Evolutionary conservation across 352 stramenopile species (phyloP).

Genomic region (Globisporangium nodosum): DNA sequence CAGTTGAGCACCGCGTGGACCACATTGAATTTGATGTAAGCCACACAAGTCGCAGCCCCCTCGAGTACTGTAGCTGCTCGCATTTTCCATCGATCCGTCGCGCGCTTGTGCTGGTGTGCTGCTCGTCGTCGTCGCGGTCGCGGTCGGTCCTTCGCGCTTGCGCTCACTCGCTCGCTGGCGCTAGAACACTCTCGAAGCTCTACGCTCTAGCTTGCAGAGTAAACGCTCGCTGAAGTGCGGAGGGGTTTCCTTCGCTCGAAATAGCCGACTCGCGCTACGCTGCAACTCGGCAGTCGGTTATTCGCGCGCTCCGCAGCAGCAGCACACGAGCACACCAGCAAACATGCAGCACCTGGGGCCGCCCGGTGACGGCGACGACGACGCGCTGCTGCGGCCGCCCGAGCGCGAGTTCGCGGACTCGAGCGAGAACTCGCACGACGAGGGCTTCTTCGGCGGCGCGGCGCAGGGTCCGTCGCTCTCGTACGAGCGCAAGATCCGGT

Average conservation of each 20-base stretch:
- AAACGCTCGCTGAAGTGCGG: too few relatives aligned
- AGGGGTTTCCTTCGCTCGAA: too few relatives aligned
- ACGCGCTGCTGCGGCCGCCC: constrained; percentile 4
- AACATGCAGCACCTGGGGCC: too few relatives aligned
- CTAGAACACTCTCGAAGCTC: too few relatives aligned
- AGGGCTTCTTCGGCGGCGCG: constrained; percentile 40
- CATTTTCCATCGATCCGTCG: constrained; percentile 1
- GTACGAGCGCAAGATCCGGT: constrained; percentile 78
- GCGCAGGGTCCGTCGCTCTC: constrained; percentile 74
- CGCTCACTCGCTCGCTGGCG: constrained; percentile 4
- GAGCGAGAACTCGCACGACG: constrained; percentile 54
- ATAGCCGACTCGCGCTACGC: too few relatives aligned
- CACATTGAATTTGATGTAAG: not conserved
- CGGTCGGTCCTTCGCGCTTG: too few relatives aligned
- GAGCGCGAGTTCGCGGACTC: constrained; percentile 62
- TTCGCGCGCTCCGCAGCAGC: not conserved
- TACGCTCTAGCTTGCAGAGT: too few relatives aligned
- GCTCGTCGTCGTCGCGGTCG: too few relatives aligned
- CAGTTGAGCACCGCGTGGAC: not conserved
- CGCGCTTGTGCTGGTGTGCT: too few relatives aligned
- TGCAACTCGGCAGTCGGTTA: not conserved
- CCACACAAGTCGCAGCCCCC: too few relatives aligned
- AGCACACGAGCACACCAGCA: not conserved
- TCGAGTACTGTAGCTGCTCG: too few relatives aligned
- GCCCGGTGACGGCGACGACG: too few relatives aligned